These are phyloP conservation scores for Macrocybe gigantea DNA, from an alignment of 768 basidiomycete genomes.

Conservation along the genomic window DNA sequence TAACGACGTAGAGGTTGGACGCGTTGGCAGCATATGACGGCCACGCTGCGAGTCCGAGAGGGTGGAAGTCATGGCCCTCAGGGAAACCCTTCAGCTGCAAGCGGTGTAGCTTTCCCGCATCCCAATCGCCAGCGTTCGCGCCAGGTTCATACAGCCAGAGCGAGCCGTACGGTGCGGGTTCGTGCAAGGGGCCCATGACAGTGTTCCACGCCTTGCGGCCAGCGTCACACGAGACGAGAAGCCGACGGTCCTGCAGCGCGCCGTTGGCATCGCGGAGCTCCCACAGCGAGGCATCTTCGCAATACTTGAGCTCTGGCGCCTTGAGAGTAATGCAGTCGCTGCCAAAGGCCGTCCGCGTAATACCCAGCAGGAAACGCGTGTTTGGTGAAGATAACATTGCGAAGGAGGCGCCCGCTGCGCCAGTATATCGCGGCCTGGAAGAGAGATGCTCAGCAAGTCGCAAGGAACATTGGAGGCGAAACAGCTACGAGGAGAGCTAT, in stretches of 20 bases:
- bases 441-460: neutral
- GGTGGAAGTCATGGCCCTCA: slow-evolving; percentile 57
- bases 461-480: too few species aligned
- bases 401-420: slow-evolving; percentile 34
- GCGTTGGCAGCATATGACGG: slow-evolving; percentile 41
- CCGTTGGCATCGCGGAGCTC: slow-evolving; percentile 40
- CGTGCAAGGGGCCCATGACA: slow-evolving; percentile 62
- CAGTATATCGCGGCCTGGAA: slow-evolving; percentile 37
- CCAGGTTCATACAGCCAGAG: slow-evolving; percentile 50
- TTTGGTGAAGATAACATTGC: slow-evolving; percentile 34
- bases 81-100: slow-evolving; percentile 51
- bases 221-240: slow-evolving; percentile 50
- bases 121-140: slow-evolving; percentile 2
- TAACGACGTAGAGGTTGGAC: slow-evolving; percentile 60
- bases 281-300: slow-evolving; percentile 68
- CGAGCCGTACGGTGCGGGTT: slow-evolving; percentile 53
- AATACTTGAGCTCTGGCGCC: slow-evolving; percentile 37
- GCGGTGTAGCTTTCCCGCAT: slow-evolving; percentile 25
- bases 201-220: slow-evolving; percentile 66
- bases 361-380: slow-evolving; percentile 45
- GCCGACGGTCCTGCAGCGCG: slow-evolving; percentile 32
- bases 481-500: slow-evolving; percentile 4
- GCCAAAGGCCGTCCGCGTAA: slow-evolving; percentile 44
- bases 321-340: slow-evolving; percentile 38
- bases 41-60: slow-evolving; percentile 58